Base-by-base conservation (phyloP, 2,329 filamentous ascomycete species). In the Plectosphaerella cucumerina region DNA sequence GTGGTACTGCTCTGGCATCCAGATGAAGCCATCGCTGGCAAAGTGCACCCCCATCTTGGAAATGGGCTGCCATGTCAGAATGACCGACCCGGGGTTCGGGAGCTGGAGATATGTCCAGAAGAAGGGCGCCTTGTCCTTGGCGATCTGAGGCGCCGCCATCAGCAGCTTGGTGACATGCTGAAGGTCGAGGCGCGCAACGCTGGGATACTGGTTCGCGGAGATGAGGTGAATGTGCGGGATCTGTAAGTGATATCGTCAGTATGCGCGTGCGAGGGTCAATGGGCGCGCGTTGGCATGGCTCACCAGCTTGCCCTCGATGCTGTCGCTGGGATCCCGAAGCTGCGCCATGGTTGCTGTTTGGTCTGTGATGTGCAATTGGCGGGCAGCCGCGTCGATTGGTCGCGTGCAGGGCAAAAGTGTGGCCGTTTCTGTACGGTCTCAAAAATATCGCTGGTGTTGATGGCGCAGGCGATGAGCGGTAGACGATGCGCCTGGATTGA, bases 81-180 rank as follows among this genome's bases (percentile, higher is more conserved):
- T 82, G 43, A 96, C 81, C 9, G 86, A 87, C 50, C 91, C 91
- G 69, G 96, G 90, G 48, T 79, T 79, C 11, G 93, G 93, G 49
- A 84, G 81, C 60, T 94, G 85, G 51, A 97, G 82, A 67, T 93
- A 96, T 44, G 88, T 92, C 93, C 93, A 99, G 70, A 87, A 89
- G 78, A 99, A 92, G 3, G 93, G 84, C 46, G 91, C 86, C 57
- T 85, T 78, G 63, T 95, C 87, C 68, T 90, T 89, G 59, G 92
- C 87, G 55, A 96, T 87, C 64, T 89, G 87, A 9, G 92, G 90
- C 37, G 91, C 92, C 62, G 85, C 83, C 64, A 92, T 78, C 54
- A 97, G 81, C 78, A 90, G 93, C 62, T 89, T 86, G 54, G 90
- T 86, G 22, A 93, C 89, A 58, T 92, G 87, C 52, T 87, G 82